Evolutionary conservation across 2,329 filamentous ascomycete species (phyloP), one percentile per base, ranked within the genome.

Genomic region (Cercospora brassicicola): DNA sequence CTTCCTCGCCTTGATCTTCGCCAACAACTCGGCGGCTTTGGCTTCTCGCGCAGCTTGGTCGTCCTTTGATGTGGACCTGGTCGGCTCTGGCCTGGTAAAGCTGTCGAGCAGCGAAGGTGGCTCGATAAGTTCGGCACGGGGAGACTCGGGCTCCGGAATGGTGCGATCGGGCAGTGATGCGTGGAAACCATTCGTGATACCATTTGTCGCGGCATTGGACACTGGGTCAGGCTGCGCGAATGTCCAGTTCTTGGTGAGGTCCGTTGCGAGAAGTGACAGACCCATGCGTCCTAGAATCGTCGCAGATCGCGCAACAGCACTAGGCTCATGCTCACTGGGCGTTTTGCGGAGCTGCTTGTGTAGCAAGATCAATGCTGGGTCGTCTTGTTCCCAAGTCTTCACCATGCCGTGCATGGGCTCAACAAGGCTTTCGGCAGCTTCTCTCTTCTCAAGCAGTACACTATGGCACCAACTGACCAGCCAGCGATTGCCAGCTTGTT

Each of bases 391-490:
- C 71, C 90, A 90, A 8, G 39, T 69, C 61, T 95, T 81, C 1
- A 97, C 84, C n/a, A 64, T 23, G 0, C 87, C 88, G 70, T 91
- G 89, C 0, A 97, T 87, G 0, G 94, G 93, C 62, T 67, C 68
- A 15, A 79, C 90, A 3, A 99, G 83, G 6, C 91, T 89, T 62
- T 92, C 88, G 6, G 97, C 93, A 5, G 94, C 91, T 84, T 93
- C 91, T 72, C 96, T 91, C 68, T 90, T 88, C 70, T 91, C 87
- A 42, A 89, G 89, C 4, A 98, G 84, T 85, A 97, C 92, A 90
- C 93, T 96, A 77, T 97, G 97, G 2, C 92, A 92, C 95, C 95
- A 99, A 0, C 91, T 95, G 10, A 94, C 92, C 67, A 97, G 87
- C 94, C 95, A 99, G 66, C 94, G 87, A 76, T 99, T 94, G 2